Evolutionary conservation across 2,329 filamentous ascomycete species (phyloP).

Genomic region (Paecilomyces variotii): DNA sequence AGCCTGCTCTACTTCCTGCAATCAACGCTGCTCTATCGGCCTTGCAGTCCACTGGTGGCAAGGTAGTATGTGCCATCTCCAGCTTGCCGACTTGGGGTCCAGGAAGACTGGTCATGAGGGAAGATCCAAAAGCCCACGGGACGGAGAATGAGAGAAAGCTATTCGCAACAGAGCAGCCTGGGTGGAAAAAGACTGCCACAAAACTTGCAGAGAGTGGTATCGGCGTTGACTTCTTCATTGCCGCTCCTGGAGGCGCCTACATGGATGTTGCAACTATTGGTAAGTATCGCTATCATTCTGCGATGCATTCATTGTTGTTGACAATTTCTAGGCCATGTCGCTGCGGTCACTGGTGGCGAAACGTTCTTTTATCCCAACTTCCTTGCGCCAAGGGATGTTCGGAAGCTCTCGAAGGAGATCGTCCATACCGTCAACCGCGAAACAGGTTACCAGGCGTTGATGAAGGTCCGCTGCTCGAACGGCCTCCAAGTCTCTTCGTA

Average conservation of each 20-base stretch:
- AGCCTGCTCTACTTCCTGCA: slow-evolving; percentile 77
- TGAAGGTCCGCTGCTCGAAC: slow-evolving; percentile 98
- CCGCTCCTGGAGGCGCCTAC: slow-evolving; percentile 81
- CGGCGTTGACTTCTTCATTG: slow-evolving; percentile 90
- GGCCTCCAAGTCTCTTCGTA: slow-evolving; percentile 90
- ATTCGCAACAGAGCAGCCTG: slow-evolving; percentile 80
- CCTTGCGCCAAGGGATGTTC: slow-evolving; percentile 72
- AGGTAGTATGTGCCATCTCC: slow-evolving; percentile 79
- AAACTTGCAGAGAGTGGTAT: slow-evolving; percentile 83
- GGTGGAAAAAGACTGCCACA: slow-evolving; percentile 76
- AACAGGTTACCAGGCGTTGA: slow-evolving; percentile 88
- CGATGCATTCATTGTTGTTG: slow-evolving; percentile 11
- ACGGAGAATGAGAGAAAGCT: slow-evolving; percentile 90
- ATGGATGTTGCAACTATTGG: slow-evolving; percentile 88
- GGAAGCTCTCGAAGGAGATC: slow-evolving; percentile 78
- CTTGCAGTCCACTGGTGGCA: slow-evolving; percentile 79
- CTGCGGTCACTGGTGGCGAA: slow-evolving; percentile 86
- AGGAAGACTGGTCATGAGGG: slow-evolving; percentile 73
- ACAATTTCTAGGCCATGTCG: slow-evolving; percentile 58
- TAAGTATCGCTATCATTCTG: slow-evolving; percentile 33
- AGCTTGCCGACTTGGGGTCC: slow-evolving; percentile 90
- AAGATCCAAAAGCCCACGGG: slow-evolving; percentile 77
- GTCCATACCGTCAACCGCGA: slow-evolving; percentile 79
- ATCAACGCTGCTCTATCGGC: slow-evolving; percentile 78
- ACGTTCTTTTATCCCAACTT: slow-evolving; percentile 97